Evolutionary conservation across 345 rosid genomes (phyloP).

Genomic region (Boechera divaricarpa): DNA sequence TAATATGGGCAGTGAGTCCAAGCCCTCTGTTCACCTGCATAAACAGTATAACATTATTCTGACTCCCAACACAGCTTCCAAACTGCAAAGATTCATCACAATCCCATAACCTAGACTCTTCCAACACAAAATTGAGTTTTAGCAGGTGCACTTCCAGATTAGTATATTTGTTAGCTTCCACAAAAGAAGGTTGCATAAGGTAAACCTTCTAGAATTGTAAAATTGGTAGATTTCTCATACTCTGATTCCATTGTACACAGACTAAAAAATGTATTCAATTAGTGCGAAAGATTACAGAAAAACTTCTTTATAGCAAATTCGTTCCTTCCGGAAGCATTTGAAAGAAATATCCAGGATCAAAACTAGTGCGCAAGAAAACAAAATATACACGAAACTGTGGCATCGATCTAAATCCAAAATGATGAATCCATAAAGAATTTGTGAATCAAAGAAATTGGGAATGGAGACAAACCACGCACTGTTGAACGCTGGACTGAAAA

Average conservation of each 20-base stretch:
- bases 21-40: conserved; percentile 86
- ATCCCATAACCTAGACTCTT: background rate
- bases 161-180: conserved; percentile 18
- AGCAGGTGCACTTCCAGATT: conserved; percentile 17
- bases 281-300: too few species aligned
- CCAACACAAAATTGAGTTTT: background rate
- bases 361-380: conserved; percentile 5
- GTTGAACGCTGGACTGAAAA: conserved; percentile 76
- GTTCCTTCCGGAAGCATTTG: too few species aligned
- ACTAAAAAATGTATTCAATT: background rate
- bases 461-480: conserved; percentile 78
- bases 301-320: too few species aligned
- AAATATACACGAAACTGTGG: background rate
- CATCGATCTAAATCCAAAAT: conserved; percentile 10
- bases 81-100: background rate
- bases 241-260: background rate
- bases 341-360: background rate
- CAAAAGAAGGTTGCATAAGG: background rate
- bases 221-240: background rate
- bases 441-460: background rate
- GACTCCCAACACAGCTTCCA: conserved; percentile 18
- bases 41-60: conserved; percentile 1
- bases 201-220: background rate
- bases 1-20: conserved; percentile 74
- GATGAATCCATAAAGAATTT: background rate